Evolutionary conservation across 495 filamentous ascomycete species (phyloP), one percentile per base, ranked within the genome.

Genomic region (Neurospora sp.): DNA sequence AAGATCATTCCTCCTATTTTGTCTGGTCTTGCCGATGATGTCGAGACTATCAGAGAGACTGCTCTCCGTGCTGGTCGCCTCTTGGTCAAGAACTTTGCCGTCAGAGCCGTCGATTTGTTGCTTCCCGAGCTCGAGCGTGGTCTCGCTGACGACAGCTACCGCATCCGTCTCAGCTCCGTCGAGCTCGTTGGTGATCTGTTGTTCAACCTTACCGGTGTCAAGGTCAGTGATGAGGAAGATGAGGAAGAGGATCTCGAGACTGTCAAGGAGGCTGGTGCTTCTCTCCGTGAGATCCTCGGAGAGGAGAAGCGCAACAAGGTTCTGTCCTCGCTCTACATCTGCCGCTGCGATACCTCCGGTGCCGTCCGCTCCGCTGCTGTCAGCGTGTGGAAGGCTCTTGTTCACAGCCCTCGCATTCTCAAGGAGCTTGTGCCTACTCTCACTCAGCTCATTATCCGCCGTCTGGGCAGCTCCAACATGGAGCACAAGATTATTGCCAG

Each of bases 401-500:
- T 99, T 37, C 93, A 96, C 75, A 95, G 93, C 54, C 96, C 96
- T 23, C 90, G 90, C 73, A 97, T 92, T 27, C 90, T 99, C 76
- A 97, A 97, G 82, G 96, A 99, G 77, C 89, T 99, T 77, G 91
- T 97, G 42, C 95, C 96, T 38, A 97, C 94, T 8, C 89, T 99
- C 49, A 96, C 93, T 7, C 94, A 97, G 81, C 88, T 98, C 76
- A 91, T 99, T 75, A 98, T 98, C 81, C 91, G 94, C 72, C 92
- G 96, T 42, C 90, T 99, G 44, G 96, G 93, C 72, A 98, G 93
- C 76, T 92, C 94, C 4, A 98, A 97, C 78, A 93, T 97, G 91
- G 96, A 99, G 81, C 96, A 98, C 81, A 98, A 97, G 83, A 91
- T 96, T 74, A 99, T 99, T 84, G 96, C 96, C 70, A 94, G 95